Conservation (phyloP, 441 rosid genomes). For the Viola pubescens region DNA sequence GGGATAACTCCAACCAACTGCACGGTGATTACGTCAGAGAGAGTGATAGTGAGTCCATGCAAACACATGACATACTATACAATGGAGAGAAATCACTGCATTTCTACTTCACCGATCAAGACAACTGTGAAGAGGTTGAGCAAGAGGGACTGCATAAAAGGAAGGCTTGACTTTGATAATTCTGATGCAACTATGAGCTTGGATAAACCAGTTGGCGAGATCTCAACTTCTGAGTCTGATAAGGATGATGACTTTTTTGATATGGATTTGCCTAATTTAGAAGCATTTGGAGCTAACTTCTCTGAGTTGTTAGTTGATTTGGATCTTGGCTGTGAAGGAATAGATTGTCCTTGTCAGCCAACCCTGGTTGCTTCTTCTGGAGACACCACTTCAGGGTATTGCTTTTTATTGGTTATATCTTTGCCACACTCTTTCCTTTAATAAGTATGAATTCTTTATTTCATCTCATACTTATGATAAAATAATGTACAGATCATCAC, state of each 20-base stretch:
- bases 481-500: constrained; percentile 36
- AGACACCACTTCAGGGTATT: constrained; percentile 51
- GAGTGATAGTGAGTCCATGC: constrained; percentile 60
- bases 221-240: constrained; percentile 52
- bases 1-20: constrained; percentile 55
- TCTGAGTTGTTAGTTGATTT: constrained; percentile 66
- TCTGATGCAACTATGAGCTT: constrained; percentile 28
- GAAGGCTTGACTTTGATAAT: constrained; percentile 65
- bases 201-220: constrained; percentile 24
- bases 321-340: constrained; percentile 48
- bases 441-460: background rate
- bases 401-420: constrained; percentile 9
- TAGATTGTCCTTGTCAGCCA: constrained; percentile 31
- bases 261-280: constrained; percentile 61
- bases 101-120: constrained; percentile 58
- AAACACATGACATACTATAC: constrained; percentile 52
- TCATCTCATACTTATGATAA: background rate
- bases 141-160: constrained; percentile 55
- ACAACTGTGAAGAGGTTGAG: constrained; percentile 29
- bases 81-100: constrained; percentile 52
- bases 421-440: background rate
- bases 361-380: constrained; percentile 19
- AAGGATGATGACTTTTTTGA: constrained; percentile 49
- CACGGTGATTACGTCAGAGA: constrained; percentile 59
- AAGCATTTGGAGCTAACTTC: constrained; percentile 51